These are phyloP conservation scores for Neolentinus lepideus DNA, from an alignment of 1,284 basidiomycete genomes.

Conservation along the genomic window DNA sequence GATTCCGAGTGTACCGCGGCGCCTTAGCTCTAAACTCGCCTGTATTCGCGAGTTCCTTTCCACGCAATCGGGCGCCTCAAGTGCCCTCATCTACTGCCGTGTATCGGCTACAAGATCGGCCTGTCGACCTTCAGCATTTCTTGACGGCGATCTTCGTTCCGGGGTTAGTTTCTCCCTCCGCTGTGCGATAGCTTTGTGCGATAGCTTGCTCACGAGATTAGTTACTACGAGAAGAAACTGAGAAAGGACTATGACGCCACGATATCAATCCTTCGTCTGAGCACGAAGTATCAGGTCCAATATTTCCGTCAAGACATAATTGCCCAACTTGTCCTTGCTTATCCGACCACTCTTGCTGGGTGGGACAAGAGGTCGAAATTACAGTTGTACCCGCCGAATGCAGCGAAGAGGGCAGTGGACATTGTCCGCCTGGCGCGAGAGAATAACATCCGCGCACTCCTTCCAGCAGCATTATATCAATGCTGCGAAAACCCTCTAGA, in stretches of 20 bases:
- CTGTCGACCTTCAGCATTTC: background rate
- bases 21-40: background rate
- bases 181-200: background rate
- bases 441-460: background rate
- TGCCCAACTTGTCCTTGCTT: background rate
- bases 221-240: background rate
- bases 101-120: background rate
- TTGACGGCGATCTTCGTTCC: background rate
- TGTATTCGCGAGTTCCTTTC: background rate
- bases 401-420: background rate
- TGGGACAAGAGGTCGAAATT: background rate
- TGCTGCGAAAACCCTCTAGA: background rate
- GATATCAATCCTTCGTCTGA: background rate
- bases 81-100: background rate
- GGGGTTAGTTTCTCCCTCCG: background rate
- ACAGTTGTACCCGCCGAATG: too few species aligned
- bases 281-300: background rate
- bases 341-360: background rate
- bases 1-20: constrained; percentile 1
- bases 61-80: background rate
- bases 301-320: background rate
- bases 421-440: background rate
- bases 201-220: background rate
- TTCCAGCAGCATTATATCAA: background rate
- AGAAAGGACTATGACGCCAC: background rate